Base-by-base conservation (phyloP, 345 rosid species). In the Salix caprea region DNA sequence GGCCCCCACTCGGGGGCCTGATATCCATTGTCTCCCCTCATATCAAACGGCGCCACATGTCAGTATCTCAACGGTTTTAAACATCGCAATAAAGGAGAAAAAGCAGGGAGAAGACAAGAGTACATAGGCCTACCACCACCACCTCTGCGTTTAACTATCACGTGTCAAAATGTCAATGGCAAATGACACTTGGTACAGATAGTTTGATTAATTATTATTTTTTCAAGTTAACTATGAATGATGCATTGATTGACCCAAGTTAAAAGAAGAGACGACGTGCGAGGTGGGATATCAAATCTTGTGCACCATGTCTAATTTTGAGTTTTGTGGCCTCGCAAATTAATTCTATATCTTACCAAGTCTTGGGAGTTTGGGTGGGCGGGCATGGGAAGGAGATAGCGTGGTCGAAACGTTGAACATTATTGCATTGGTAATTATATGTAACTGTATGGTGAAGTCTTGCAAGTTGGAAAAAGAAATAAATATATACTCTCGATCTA, bases 1-100 rank as follows among this genome's bases (percentile, higher is more conserved):
- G 90, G 83, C 94, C 97, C 42, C 98, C 98, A 71, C 87, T 89
- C 0, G 97, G 97, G 8, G 97, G 99, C n/a, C 88, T 96, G 21
- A 86, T 91, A 66, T 96, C 97, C 39, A 90, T 91, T n/a, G 93
- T 93, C 72, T 85, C 97, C 5, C 89, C 97, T 0, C 86, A 90
- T 16, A 61, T 84, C 73, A 91, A 70, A 76, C 90, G 90, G 66
- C 95, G 93, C 80, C 95, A 92, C 90, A 76, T 90, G 88, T 94
- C 98, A 0, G 86, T 87, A 75, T 94, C 99, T 6, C 99, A 96
- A 81, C 95, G 99, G 84, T 96, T 88, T 82, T 96, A 77, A 79
- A 23, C 23, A 4, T 2, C 23, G 4, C 15, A 16, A 36, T 2
- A 4, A 7, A 32, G n/a, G 36, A 44, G 39, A 12, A 37, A 36